Evolutionary conservation across 345 rosid species (phyloP), one percentile per base, ranked within the genome.

Genomic region (Lumnitzera racemosa): DNA sequence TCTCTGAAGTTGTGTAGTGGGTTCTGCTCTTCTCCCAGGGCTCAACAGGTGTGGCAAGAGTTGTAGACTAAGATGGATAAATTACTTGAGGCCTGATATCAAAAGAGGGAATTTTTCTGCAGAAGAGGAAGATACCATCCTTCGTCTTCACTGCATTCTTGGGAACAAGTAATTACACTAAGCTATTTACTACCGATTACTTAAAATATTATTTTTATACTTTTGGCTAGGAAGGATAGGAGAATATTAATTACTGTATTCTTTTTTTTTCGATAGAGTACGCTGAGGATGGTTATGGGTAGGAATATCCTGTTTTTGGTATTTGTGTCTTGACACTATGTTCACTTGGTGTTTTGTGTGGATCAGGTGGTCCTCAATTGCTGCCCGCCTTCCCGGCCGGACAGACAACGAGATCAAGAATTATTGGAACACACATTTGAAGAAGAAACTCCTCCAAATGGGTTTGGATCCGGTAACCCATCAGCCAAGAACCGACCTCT

Each of bases 381-480:
- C 96, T 14, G 78, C 84, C 43, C 82, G 82, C 20, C 76, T 88
- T 53, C 96, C 96, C 0, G 96, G 96, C 64, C 71, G 96, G 70
- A 88, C 96, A 0, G 96, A 88, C 48, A 88, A 88, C 20, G 96
- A 88, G 63, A 85, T 88, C 49, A 88, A 88, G 65, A 88, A 88
- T 48, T 85, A 74, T 20, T 88, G 96, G 96, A 88, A 88, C 77
- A 85, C 96, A 3, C 90, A 88, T 73, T 74, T 88, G 51, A 67
- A 90, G 57, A 88, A 83, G 74, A 78, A 76, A 75, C 68, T 88
- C 58, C 85, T 88, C 41, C 78, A 86, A 46, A 88, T 85, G 91
- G 96, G 96, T 17, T 83, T 83, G 5, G 96, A 88, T 67, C 96
- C 96, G 0, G 84, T 83, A 12, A 88, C 96, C 20, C 96, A 85